Evolutionary conservation across 2,329 filamentous ascomycete species (phyloP).

Genomic region (Neonectria magnoliae): DNA sequence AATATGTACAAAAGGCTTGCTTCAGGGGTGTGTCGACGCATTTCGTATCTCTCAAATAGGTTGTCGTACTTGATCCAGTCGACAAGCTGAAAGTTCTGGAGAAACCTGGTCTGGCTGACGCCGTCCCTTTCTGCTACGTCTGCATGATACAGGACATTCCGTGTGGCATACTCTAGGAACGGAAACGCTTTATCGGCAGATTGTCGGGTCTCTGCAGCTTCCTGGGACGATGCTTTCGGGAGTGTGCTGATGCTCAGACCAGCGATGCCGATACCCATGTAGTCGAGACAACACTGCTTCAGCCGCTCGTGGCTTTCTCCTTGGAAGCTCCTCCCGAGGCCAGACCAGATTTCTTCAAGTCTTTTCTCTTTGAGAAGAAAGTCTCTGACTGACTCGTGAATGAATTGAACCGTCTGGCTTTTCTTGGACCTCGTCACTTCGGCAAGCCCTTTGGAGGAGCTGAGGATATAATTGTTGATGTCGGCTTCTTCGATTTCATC

Average conservation of each 20-base stretch:
- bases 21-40: background rate
- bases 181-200: conserved; percentile 6
- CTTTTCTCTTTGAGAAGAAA: conserved; percentile 54
- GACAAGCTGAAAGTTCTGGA: fast-evolving
- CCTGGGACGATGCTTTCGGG: background rate
- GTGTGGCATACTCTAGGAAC: conserved; percentile 26
- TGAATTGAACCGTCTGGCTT: conserved; percentile 58
- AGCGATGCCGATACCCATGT: conserved; percentile 10
- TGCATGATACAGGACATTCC: conserved; percentile 24
- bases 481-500: fast-evolving
- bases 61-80: background rate
- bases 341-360: conserved; percentile 30
- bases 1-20: conserved; percentile 24
- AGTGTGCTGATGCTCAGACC: background rate
- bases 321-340: conserved; percentile 1
- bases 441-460: conserved; percentile 61
- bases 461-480: conserved; percentile 46
- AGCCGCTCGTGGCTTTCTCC: conserved; percentile 10
- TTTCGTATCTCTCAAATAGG: background rate
- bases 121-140: background rate
- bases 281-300: conserved; percentile 16
- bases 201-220: background rate
- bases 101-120: background rate
- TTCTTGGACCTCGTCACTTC: conserved; percentile 50
- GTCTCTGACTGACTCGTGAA: conserved; percentile 62